Conservation (phyloP, 139 green algal genomes). For the Picochlorum sp. region DNA sequence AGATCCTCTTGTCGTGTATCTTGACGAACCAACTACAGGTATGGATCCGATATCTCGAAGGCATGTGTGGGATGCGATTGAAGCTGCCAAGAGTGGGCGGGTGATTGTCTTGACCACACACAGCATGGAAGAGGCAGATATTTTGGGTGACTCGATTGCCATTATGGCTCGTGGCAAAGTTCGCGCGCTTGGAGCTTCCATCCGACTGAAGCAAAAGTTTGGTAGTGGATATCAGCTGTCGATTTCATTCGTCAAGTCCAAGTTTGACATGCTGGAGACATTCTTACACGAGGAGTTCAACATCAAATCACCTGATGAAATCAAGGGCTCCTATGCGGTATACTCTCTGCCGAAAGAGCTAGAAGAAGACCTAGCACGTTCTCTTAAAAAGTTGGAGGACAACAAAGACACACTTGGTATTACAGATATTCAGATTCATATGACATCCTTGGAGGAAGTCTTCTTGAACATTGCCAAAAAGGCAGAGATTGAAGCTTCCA, state of each 20-base stretch:
- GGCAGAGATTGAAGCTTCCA: slow-evolving; percentile 57
- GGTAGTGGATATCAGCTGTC: slow-evolving; percentile 63
- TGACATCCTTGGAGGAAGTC: slow-evolving; percentile 61
- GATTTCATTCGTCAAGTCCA: slow-evolving; percentile 9
- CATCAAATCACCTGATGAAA: slow-evolving; percentile 41
- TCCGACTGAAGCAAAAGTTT: slow-evolving; percentile 88
- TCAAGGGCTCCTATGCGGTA: slow-evolving; percentile 50
- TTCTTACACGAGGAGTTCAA: slow-evolving; percentile 18
- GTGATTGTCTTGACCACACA: slow-evolving; percentile 93
- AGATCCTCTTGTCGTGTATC: slow-evolving; percentile 80
- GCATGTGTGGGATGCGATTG: slow-evolving; percentile 91
- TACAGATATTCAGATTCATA: slow-evolving; percentile 58
- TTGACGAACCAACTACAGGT: slow-evolving; percentile 89
- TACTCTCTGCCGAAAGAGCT: slow-evolving; percentile 49
- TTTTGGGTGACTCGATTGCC: slow-evolving; percentile 81
- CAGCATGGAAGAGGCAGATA: slow-evolving; percentile 95
- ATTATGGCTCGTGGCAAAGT: slow-evolving; percentile 89
- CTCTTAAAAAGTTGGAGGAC: slow-evolving; percentile 53
- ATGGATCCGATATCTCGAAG: slow-evolving; percentile 86
- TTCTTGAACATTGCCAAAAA: slow-evolving; percentile 73
- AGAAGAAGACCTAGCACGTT: slow-evolving; percentile 43
- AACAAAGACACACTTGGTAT: slow-evolving; percentile 38
- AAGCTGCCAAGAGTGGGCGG: slow-evolving; percentile 49
- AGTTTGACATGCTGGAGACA: slow-evolving; percentile 9
- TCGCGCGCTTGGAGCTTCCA: slow-evolving; percentile 62